Base-by-base conservation (phyloP, 78 protist species). In the Mantamonas sphyraenae region DNA sequence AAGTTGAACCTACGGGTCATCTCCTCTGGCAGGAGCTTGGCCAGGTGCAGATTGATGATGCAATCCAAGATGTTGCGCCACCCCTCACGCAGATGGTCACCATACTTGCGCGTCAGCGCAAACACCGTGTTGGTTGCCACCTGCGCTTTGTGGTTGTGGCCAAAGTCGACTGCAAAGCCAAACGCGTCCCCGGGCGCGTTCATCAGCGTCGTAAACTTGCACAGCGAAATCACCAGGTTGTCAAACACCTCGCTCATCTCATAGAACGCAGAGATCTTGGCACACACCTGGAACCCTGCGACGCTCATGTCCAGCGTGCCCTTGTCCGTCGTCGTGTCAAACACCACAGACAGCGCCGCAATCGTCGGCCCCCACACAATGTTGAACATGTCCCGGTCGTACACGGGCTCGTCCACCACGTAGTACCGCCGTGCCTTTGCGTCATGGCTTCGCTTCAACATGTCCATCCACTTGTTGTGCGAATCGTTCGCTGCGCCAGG, bases 141-240 rank as follows among this genome's bases (percentile, higher is more conserved):
- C 38, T 82, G 82, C 19, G 87, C 82, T 38, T 82, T 82, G 59
- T 68, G 64, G 51, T 82, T 77, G 26, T 69, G 77, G 30, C 74
- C 76, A 40, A 82, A 82, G 19, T 8, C 39, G 19, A 45, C 31
- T 38, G 38, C 55, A 59, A 59, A 3, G 51, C 70, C 70, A 55
- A 19, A 3, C 43, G 39, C 65, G 10, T 4, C 24, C 10, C n/a
- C 65, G 35, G 62, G 16, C 22, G 62, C 34, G 24, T 14, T 12
- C 35, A 68, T 31, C 53, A 68, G 35, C 28, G 50, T 10, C 24
- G 82, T 68, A 17, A 77, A 68, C 19, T 77, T 77, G 82, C 74
- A 62, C 38, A 77, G 58, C 3, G 67, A 51, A 39, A 61, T 31
- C 77, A 82, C 80, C 33, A 82, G 40, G 35, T 28, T 64, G 31